These are phyloP conservation scores for Borealophlyctis nickersoniae DNA, from an alignment of 192 early-diverging fungal genomes.

Conservation along the genomic window DNA sequence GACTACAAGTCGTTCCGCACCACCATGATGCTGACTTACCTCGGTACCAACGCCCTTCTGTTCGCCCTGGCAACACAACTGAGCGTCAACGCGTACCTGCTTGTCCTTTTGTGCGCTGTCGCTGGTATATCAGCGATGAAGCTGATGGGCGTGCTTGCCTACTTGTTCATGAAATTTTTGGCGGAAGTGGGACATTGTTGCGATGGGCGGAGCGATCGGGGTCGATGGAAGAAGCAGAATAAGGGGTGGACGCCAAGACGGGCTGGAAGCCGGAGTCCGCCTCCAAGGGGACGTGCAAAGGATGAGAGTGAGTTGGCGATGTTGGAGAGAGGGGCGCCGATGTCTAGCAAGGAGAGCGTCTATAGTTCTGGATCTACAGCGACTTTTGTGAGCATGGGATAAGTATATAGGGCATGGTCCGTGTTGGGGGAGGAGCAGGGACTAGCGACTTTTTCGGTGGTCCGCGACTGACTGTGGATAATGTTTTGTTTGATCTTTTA, in stretches of 20 bases:
- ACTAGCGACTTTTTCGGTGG: too few species aligned
- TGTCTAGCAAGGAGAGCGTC: background rate
- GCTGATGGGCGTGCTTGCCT: slow-evolving; percentile 27
- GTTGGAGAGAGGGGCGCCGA: background rate
- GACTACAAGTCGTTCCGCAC: slow-evolving; percentile 65
- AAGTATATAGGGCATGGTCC: background rate
- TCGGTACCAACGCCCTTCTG: slow-evolving; percentile 33
- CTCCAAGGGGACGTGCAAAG: background rate
- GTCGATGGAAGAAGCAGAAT: slow-evolving; percentile 1
- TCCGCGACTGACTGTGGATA: too few species aligned
- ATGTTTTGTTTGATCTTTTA: too few species aligned
- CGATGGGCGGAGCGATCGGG: background rate
- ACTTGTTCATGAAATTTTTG: slow-evolving; percentile 1
- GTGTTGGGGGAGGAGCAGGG: too few species aligned
- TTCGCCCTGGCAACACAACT: slow-evolving; percentile 22
- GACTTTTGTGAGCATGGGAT: background rate
- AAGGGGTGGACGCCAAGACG: background rate
- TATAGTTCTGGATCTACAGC: background rate
- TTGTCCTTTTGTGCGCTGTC: slow-evolving; percentile 16
- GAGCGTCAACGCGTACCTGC: slow-evolving; percentile 10
- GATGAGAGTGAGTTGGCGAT: slow-evolving; percentile 1
- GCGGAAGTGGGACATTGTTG: background rate
- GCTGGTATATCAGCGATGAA: slow-evolving; percentile 22
- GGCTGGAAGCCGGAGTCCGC: background rate
- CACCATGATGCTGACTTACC: slow-evolving; percentile 34